Evolutionary conservation across 2,329 filamentous ascomycete species (phyloP).

Genomic region (Aureobasidium uvarum): DNA sequence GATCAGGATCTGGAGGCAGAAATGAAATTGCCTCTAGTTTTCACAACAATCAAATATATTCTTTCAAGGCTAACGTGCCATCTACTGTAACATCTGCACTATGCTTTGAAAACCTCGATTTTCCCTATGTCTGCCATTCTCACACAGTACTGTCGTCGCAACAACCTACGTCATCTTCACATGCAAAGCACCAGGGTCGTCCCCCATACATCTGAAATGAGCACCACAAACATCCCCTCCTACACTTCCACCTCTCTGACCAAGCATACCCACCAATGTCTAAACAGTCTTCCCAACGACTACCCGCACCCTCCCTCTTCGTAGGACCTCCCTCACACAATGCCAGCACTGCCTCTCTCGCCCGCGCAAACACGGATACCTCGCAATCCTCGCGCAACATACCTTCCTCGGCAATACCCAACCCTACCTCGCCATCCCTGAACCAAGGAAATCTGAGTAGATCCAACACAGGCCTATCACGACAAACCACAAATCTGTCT

Average conservation of each 20-base stretch:
- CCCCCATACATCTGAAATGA: neutral
- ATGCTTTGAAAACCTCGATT: no score
- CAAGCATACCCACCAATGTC: neutral
- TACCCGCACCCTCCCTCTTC: conserved; percentile 74
- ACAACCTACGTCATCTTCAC: conserved; percentile 17
- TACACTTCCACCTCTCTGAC: neutral
- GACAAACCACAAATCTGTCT: neutral
- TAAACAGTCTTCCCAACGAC: conserved; percentile 40
- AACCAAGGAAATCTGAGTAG: neutral
- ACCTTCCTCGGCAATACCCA: neutral
- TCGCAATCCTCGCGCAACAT: conserved; percentile 10
- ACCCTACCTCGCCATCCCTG: neutral
- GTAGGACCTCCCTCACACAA: conserved; percentile 76
- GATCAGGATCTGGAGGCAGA: neutral
- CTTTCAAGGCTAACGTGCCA: fast-evolving
- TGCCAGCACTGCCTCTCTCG: conserved; percentile 55
- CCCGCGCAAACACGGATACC: conserved; percentile 32
- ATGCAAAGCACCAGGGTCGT: conserved; percentile 12
- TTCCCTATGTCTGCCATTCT: neutral
- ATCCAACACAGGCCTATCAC: conserved; percentile 22
- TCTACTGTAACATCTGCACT: no score
- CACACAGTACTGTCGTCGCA: neutral
- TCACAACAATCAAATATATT: neutral
- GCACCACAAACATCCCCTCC: neutral
- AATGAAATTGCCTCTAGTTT: neutral